Evolutionary conservation across 371 early-diverging fungal species (phyloP).

Genomic region (Parasitella parasitica): DNA sequence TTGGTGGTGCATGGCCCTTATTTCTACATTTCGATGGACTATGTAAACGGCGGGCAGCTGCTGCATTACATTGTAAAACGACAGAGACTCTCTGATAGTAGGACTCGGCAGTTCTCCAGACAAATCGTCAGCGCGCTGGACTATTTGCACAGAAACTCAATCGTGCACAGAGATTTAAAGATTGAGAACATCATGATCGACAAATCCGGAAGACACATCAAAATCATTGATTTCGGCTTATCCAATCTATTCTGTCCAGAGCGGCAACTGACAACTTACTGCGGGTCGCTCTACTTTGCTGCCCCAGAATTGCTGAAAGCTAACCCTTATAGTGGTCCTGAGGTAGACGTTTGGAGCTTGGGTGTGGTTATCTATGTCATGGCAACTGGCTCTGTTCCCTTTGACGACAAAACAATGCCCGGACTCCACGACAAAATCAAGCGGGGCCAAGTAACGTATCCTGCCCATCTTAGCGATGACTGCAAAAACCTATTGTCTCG

Average conservation of each 20-base stretch:
- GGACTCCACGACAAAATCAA: constrained; percentile 94
- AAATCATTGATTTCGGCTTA: constrained; percentile 96
- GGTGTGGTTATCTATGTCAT: constrained; percentile 96
- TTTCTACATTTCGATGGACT: constrained; percentile 92
- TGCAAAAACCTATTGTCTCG: constrained; percentile 76
- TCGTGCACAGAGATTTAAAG: constrained; percentile 97
- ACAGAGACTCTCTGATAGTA: constrained; percentile 85
- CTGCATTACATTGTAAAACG: constrained; percentile 88
- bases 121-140: constrained; percentile 92
- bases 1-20: constrained; percentile 79
- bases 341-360: constrained; percentile 96
- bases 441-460: constrained; percentile 75
- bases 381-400: constrained; percentile 94
- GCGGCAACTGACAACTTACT: constrained; percentile 85
- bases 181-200: constrained; percentile 95
- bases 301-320: constrained; percentile 95
- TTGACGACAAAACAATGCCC: constrained; percentile 92
- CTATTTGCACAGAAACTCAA: constrained; percentile 94
- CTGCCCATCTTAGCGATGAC: constrained; percentile 79
- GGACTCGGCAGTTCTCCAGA: constrained; percentile 87
- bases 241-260: constrained; percentile 89
- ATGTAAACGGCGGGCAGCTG: constrained; percentile 87
- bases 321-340: constrained; percentile 89
- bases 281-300: constrained; percentile 96
- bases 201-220: constrained; percentile 80